phyloP scores from a whole-genome alignment of 2,329 filamentous ascomycete species.

The Alternaria novae-zelandiae region DNA sequence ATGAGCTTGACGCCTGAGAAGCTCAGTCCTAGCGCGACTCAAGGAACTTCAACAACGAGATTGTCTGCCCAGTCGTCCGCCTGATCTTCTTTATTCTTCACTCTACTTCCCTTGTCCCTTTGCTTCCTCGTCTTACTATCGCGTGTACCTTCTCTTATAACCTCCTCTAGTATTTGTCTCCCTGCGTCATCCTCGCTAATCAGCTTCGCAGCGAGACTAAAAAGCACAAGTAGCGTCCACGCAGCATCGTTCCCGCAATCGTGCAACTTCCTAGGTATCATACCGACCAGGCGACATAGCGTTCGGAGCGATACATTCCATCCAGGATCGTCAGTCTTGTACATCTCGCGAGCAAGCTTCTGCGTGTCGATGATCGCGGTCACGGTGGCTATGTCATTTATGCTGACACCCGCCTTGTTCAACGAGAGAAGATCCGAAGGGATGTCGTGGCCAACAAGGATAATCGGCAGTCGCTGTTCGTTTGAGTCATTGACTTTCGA shows the following conservation, averaged over 20 bases:
- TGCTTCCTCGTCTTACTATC: background rate
- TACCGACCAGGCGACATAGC: slow-evolving; percentile 6
- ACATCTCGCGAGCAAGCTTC: slow-evolving; percentile 10
- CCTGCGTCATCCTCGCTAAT: background rate
- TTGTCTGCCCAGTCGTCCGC: background rate
- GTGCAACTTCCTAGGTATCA: background rate
- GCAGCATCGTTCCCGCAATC: background rate
- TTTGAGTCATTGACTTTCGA: background rate
- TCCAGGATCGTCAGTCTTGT: slow-evolving; percentile 7
- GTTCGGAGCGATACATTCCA: slow-evolving; percentile 10
- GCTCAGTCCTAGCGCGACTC: background rate
- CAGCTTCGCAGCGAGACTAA: slow-evolving; percentile 7
- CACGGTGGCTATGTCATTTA: background rate
- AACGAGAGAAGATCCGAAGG: background rate
- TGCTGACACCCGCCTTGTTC: background rate
- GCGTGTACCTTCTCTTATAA: background rate
- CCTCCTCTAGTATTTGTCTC: background rate
- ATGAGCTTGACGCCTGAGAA: too few relatives aligned
- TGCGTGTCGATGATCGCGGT: slow-evolving; percentile 11
- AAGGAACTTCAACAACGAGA: background rate
- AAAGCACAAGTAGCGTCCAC: slow-evolving; percentile 7
- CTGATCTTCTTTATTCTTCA: background rate
- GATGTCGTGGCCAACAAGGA: background rate
- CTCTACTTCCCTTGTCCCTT: background rate
- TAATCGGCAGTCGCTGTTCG: background rate